Conservation (phyloP, 257 asterid genomes). For the Cordia subcordata region DNA sequence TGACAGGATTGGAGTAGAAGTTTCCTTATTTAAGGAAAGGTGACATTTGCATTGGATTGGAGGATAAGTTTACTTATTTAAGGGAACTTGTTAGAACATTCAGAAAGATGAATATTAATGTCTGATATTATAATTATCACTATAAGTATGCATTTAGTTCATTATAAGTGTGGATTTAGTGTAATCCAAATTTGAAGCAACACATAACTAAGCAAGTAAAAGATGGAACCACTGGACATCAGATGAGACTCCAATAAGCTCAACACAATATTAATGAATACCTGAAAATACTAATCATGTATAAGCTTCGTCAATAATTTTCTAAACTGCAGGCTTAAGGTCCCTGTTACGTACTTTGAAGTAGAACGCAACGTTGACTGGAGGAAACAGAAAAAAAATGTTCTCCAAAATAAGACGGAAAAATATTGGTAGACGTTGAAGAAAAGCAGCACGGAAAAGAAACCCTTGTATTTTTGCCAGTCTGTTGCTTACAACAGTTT, state of each 20-base stretch:
- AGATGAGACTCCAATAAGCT: neutral
- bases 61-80: no score
- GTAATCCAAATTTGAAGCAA: no score
- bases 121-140: no score
- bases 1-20: no score
- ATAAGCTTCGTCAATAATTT: slow-evolving; percentile 80
- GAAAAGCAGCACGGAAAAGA: slow-evolving; percentile 96
- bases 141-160: no score
- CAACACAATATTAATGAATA: slow-evolving; percentile 27
- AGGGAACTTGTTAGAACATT: no score
- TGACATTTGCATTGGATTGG: no score
- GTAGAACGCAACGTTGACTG: slow-evolving; percentile 89
- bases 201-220: neutral
- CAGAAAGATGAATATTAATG: no score
- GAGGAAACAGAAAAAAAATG: slow-evolving; percentile 76
- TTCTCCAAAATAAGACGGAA: slow-evolving; percentile 88
- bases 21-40: no score
- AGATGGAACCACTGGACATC: neutral
- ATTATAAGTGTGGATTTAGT: no score
- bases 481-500: slow-evolving; percentile 94
- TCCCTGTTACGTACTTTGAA: slow-evolving; percentile 86
- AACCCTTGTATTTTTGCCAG: slow-evolving; percentile 97
- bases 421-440: slow-evolving; percentile 89
- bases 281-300: slow-evolving; percentile 94
- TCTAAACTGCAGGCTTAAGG: slow-evolving; percentile 85